Evolutionary conservation across 306 rosid species (phyloP).

Genomic region (Pyrus communis): DNA sequence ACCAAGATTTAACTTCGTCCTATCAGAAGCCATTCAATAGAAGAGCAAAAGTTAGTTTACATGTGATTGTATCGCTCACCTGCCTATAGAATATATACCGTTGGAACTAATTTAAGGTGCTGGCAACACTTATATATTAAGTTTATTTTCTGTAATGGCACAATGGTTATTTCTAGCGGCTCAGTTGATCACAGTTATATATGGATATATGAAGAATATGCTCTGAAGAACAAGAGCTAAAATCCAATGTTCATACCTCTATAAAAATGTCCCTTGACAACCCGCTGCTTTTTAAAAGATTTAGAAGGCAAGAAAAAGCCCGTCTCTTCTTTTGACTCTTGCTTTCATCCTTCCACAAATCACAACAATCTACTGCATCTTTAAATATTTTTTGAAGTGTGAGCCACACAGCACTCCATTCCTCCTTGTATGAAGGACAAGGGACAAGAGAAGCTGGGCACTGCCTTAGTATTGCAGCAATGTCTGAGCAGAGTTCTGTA

Average conservation of each 20-base stretch:
- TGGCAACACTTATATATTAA: too few relatives aligned
- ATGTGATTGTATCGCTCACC: not conserved
- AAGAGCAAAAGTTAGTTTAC: not conserved
- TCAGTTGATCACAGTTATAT: not conserved
- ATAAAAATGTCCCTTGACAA: constrained; percentile 52
- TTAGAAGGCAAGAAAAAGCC: constrained; percentile 63
- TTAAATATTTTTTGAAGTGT: constrained; percentile 44
- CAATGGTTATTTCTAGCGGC: not conserved
- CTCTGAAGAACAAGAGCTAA: constrained; percentile 2
- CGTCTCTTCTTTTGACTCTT: constrained; percentile 63
- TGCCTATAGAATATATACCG: not conserved
- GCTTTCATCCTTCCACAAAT: constrained; percentile 66
- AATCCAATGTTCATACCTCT: constrained; percentile 36
- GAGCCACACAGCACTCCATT: constrained; percentile 62
- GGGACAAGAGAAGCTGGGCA: constrained; percentile 24
- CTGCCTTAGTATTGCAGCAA: constrained; percentile 25
- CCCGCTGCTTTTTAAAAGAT: constrained; percentile 66
- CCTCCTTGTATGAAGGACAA: constrained; percentile 21
- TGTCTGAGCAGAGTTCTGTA: constrained; percentile 22
- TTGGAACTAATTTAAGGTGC: not conserved
- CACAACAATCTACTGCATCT: constrained; percentile 41
- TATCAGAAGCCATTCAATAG: constrained; percentile 11
- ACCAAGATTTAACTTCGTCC: constrained; percentile 71
- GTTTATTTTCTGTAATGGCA: too few relatives aligned
- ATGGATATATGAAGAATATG: constrained; percentile 8